Conservation (phyloP, 768 basidiomycete species). For the Boletus pseudo-olivaceus region DNA sequence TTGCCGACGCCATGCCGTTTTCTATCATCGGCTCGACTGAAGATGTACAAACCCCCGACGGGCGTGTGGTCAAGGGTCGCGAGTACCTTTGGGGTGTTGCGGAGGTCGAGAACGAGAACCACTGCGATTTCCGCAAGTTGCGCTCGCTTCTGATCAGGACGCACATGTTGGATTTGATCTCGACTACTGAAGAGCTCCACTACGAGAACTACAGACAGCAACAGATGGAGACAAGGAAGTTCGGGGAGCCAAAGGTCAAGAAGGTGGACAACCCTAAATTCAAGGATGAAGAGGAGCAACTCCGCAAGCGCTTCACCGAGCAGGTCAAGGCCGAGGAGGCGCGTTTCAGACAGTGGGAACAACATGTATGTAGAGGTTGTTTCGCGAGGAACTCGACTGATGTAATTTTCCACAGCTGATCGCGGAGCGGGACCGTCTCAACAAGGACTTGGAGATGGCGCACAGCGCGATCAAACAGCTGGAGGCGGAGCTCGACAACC, state of each 20-base stretch:
- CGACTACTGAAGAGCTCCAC: constrained; percentile 91
- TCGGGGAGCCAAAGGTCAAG: constrained; percentile 97
- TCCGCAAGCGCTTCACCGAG: constrained; percentile 97
- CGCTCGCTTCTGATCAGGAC: constrained; percentile 94
- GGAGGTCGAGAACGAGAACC: constrained; percentile 98
- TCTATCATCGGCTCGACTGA: constrained; percentile 97
- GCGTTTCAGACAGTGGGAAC: constrained; percentile 98
- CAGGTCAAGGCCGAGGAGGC: constrained; percentile 99
- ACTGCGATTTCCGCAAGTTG: constrained; percentile 98
- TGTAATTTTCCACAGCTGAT: constrained; percentile 65
- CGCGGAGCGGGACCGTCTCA: constrained; percentile 95
- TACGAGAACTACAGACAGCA: constrained; percentile 98
- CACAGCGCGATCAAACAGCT: constrained; percentile 89
- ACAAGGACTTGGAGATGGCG: constrained; percentile 95
- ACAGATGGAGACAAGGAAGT: constrained; percentile 99
- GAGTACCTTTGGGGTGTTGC: constrained; percentile 99
- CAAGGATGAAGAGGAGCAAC: constrained; percentile 97
- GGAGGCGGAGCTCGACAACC: constrained; percentile 86
- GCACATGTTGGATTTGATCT: constrained; percentile 97
- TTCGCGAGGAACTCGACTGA: constrained; percentile 11
- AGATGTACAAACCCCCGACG: constrained; percentile 89
- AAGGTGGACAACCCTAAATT: constrained; percentile 99
- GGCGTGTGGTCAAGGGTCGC: constrained; percentile 91
- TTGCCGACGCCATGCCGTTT: constrained; percentile 93
- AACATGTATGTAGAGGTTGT: constrained; percentile 63